These are phyloP conservation scores for Pseudotsuga menziesii DNA, from an alignment of 75 land plant genomes.

Conservation along the genomic window DNA sequence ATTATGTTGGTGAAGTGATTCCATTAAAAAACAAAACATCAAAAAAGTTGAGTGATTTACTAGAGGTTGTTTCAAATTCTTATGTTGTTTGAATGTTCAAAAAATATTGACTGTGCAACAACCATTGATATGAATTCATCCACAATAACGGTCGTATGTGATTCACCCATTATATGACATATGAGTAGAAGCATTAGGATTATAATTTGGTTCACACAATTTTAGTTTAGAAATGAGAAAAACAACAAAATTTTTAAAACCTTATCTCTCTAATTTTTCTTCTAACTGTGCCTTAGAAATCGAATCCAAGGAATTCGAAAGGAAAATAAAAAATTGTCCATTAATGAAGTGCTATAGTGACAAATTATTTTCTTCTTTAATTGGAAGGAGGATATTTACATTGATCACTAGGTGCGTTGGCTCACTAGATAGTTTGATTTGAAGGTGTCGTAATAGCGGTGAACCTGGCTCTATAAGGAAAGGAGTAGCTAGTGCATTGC, in stretches of 20 bases:
- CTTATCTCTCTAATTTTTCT: slow-evolving; percentile 25
- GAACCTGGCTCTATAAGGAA: too few relatives aligned
- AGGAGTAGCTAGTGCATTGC: too few relatives aligned
- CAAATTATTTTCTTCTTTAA: too few relatives aligned
- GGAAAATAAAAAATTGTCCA: not conserved
- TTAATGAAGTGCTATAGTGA: not conserved
- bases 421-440: too few relatives aligned
- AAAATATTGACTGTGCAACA: not conserved
- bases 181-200: slow-evolving; percentile 20
- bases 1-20: not conserved
- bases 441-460: too few relatives aligned
- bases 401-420: too few relatives aligned
- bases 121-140: not conserved
- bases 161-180: slow-evolving; percentile 24
- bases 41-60: not conserved
- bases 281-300: slow-evolving; percentile 32
- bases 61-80: too few relatives aligned
- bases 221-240: slow-evolving; percentile 22
- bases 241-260: slow-evolving; percentile 24
- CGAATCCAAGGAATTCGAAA: slow-evolving; percentile 33
- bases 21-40: not conserved
- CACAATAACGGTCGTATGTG: slow-evolving; percentile 18
- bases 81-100: too few relatives aligned
- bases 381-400: too few relatives aligned
- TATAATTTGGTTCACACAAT: slow-evolving; percentile 10